Base-by-base conservation (phyloP, 352 stramenopile genomes). In the Phytophthora ohioensis region DNA sequence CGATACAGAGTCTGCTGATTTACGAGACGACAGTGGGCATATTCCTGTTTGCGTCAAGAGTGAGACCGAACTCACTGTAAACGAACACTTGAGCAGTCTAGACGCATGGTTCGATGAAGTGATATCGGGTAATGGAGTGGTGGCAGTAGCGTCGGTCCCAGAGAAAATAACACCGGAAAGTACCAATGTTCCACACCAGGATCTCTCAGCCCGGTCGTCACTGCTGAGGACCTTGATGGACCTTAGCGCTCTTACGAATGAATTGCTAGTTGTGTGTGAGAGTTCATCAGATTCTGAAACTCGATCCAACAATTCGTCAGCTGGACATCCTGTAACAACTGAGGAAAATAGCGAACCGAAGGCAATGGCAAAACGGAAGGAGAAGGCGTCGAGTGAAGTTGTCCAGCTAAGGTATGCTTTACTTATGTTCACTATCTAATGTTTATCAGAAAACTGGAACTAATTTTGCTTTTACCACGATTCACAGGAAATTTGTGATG, bases 71-170 rank as follows among this genome's bases (percentile, higher is more conserved):
- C 41, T 61, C 5, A 32, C 78, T 13, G 64, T 88, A 47, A 68
- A 78, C 34, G 76, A 78, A 15, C 71, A 91, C 39, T 48, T 91
- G 39, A 78, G 71, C 39, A 87, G 74, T 41, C 46, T 91, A 2
- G 75, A 91, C 35, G 53, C 51, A 51, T 91, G 82, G 82, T 91
- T 91, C 35, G 73, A 80, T 9, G 46, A 71, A 52, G 65, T 79
- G 15, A 88, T 91, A 52, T 67, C 68, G 4, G 55, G 62, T 3
- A 59, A 57, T 21, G 61, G 57, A 35, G 41, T 5, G 1, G 43
- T 21, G n/a, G 12, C 39, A 51, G 49, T 46, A 41, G 0, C 12
- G 5, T 8, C 45, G 2, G n/a, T 1, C 32, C 8, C 21, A 59
- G n/a, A 13, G 41, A 48, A 17, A 3, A n/a, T 32, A 49, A 2